Base-by-base conservation (phyloP, 495 filamentous ascomycete genomes). In the Cudoniella acicularis region DNA sequence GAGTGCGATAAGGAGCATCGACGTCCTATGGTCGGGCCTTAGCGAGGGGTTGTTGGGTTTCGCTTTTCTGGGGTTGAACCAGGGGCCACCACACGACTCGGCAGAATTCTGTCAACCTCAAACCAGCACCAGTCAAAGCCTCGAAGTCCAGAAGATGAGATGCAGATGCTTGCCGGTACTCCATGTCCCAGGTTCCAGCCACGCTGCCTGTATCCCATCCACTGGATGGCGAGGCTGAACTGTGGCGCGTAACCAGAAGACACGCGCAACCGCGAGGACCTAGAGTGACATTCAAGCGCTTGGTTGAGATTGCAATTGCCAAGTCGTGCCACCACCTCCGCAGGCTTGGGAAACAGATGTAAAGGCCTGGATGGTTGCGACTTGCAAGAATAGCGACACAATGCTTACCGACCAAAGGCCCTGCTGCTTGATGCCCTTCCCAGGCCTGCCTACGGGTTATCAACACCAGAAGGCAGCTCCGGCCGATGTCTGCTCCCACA, bases 81-180 rank as follows among this genome's bases (percentile, higher is more conserved):
- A 54, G 53, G 62, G 57, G 43, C 20, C 43, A 17, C 36, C 40
- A 47, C 57, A 27, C n/a, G 42, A 17, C 55, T 23, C 48, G 21
- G 23, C 20, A 22, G 27, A 20, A 54, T 55, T 58, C 46, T 24
- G 24, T 45, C 49, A 24, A 48, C 60, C 42, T 62, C 64, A 61
- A 60, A 63, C 60, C 41, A 22, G 53, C 50, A 36, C 64, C 54
- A 66, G 60, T 66, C 64, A 66, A 65, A 60, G 56, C 59, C 48
- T 17, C n/a, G 30, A 48, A 25, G 17, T 26, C 27, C 25, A 21
- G 45, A 58, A 63, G 52, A 61, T 66, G 64, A 66, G 64, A 63
- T 62, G 59, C 53, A 57, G 36, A 66, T 58, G 64, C 51, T 25
- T 57, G 52, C 30, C 27, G 21, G 48, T 26, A 10, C 21, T 26